Evolutionary conservation across 164 flowering plant species (phyloP), one percentile per base, ranked within the genome.

Genomic region (Magnolia kwangsiensis): DNA sequence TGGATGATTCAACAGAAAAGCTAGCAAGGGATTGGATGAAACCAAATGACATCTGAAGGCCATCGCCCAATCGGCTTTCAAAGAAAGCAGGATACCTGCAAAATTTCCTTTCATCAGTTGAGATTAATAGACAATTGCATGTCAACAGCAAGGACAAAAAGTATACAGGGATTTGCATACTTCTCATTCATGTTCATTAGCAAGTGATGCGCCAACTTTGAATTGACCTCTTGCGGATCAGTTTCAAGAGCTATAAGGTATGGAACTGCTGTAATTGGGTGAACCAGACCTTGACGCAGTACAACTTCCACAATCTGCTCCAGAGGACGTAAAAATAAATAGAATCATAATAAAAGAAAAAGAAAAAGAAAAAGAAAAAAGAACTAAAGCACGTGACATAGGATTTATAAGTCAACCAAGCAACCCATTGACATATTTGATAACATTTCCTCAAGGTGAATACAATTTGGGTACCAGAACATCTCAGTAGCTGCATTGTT

Each of bases 61-160:
- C 99, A 89, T 96, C 99, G 29, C 99, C 98, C 77, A 96, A 84
- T 51, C 99, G 96, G 81, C 94, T 96, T 80, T 96, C 99, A 75
- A 91, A 92, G 76, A 96, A 94, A 19, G 97, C 83, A 73, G 98
- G 99, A 81, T 96, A 90, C 95, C 99, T 96, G 87, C 73, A 75
- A 80, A 82, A 45, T 49, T 4, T 23, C 45, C 69, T 49, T 78
- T 50, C 19, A 61, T 80, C 51, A 66, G 69, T 51, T 71, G 66
- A 68, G 5, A 68, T 27, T 11, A 58, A 65, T 10, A 58, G 37
- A 18, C 72, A 4, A 49, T 73, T 20, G 72, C 71, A 58, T 67
- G 51, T 24, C 2, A 23, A 8, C 64, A 20, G 8, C 18, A 76
- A 49, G 49, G 1, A 55, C 20, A 51, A 37, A 29, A 75, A 24